A percentile compares a stretch with the other conserved stretches of the same genome.
phyloP scores from a whole-genome alignment of 2,329 filamentous ascomycete genomes.

The Calonectria henricotiae region DNA sequence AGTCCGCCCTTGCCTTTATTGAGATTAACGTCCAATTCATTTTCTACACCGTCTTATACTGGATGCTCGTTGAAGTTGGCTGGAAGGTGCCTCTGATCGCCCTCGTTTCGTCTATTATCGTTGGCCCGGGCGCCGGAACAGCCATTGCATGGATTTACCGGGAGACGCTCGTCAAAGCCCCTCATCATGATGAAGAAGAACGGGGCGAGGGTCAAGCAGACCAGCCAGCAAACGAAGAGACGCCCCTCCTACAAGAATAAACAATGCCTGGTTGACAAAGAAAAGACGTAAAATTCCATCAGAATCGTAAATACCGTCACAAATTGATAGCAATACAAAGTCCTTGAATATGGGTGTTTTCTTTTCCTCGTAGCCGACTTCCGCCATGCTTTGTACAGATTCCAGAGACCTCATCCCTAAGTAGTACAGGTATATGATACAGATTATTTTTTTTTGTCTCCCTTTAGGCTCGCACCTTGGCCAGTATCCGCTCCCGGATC shows the following conservation, averaged over 20 bases:
- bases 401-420: slow-evolving; percentile 50
- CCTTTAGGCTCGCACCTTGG: slow-evolving; percentile 48
- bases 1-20: slow-evolving; percentile 64
- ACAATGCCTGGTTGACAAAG: slow-evolving; percentile 14
- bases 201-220: slow-evolving; percentile 27
- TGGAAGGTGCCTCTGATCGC: slow-evolving; percentile 60
- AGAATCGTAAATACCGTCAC: slow-evolving; percentile 41
- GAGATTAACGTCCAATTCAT: slow-evolving; percentile 66
- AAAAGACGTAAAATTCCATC: slow-evolving; percentile 31
- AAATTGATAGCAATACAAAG: slow-evolving; percentile 45
- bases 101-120: slow-evolving; percentile 51
- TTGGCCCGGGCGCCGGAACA: slow-evolving; percentile 60
- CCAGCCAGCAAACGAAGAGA: slow-evolving; percentile 54
- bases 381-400: slow-evolving; percentile 51
- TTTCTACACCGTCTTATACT: slow-evolving; percentile 67
- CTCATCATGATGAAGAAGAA: slow-evolving; percentile 40
- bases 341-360: slow-evolving; percentile 42
- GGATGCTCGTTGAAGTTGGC: slow-evolving; percentile 69
- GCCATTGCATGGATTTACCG: slow-evolving; percentile 61
- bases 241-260: slow-evolving; percentile 55
- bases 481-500: slow-evolving; percentile 83
- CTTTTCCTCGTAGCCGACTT: slow-evolving; percentile 41
- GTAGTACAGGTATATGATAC: slow-evolving; percentile 54
- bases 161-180: slow-evolving; percentile 57
- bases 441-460: slow-evolving; percentile 46